These are phyloP conservation scores for Mycosarcoma maydis DNA, from an alignment of 1,284 basidiomycete species.

Conservation along the genomic window DNA sequence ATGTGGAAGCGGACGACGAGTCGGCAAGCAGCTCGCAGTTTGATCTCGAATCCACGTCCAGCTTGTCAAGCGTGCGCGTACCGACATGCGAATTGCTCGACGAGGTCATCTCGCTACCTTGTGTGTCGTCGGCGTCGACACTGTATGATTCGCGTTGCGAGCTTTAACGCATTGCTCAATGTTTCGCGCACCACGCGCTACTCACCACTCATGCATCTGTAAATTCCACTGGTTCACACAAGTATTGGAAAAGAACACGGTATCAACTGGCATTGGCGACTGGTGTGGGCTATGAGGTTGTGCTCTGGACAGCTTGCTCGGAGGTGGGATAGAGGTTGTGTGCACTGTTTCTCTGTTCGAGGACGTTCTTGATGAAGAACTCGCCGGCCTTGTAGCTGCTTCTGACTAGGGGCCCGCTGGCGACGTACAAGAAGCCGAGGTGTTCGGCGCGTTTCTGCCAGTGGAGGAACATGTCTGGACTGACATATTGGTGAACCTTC, in stretches of 20 bases:
- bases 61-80: too few species aligned
- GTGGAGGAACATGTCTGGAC: slow-evolving; percentile 87
- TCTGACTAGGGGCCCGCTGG: slow-evolving; percentile 92
- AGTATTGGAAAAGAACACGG: too few species aligned
- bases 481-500: slow-evolving; percentile 97
- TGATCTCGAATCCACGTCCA: neutral
- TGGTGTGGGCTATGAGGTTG: too few species aligned
- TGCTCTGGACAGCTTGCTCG: too few species aligned
- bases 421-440: slow-evolving; percentile 96
- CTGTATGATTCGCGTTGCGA: slow-evolving; percentile 8
- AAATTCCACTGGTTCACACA: too few species aligned
- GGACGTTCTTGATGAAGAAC: slow-evolving; percentile 66
- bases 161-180: neutral
- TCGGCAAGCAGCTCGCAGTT: neutral
- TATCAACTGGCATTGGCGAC: too few species aligned
- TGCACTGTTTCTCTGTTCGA: slow-evolving; percentile 38
- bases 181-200: neutral
- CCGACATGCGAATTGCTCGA: neutral
- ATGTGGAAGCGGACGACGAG: neutral
- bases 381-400: slow-evolving; percentile 89
- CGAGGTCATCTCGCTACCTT: neutral
- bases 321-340: too few species aligned
- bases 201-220: neutral
- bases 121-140: neutral
- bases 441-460: slow-evolving; percentile 91